phyloP scores from a whole-genome alignment of 2,329 filamentous ascomycete species.

The Apiospora pterosperma region DNA sequence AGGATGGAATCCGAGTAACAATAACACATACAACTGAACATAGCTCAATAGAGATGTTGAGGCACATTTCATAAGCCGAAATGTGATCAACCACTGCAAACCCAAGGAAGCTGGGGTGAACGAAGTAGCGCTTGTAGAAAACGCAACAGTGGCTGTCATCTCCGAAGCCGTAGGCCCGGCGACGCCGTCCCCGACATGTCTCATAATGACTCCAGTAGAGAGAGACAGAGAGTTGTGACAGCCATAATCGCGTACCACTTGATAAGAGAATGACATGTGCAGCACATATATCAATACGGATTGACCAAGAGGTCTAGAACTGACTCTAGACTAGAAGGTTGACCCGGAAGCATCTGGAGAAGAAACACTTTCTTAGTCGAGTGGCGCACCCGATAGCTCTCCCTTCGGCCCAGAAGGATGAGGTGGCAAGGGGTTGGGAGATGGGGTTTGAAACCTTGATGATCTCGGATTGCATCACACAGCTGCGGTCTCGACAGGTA shows the following conservation, averaged over 20 bases:
- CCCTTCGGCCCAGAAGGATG: background rate
- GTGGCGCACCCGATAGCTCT: background rate
- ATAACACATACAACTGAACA: background rate
- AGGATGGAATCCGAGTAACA: background rate
- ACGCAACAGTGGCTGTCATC: background rate
- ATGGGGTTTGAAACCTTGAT: background rate
- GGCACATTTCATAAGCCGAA: background rate
- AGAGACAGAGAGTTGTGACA: background rate
- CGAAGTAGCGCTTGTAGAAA: background rate
- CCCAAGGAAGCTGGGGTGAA: background rate
- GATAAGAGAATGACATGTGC: background rate
- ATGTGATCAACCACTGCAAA: background rate
- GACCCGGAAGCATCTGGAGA: background rate
- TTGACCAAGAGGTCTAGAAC: background rate
- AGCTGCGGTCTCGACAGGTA: background rate
- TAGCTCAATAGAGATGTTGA: background rate
- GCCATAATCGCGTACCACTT: no score
- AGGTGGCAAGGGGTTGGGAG: background rate
- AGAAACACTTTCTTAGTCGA: background rate
- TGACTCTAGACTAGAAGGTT: background rate
- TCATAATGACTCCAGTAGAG: background rate
- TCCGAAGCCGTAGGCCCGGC: background rate
- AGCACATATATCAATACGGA: background rate
- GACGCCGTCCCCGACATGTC: no score
- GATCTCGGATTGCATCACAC: background rate